These are phyloP conservation scores for Trichoderma atroviride DNA, from an alignment of 2,329 filamentous ascomycete species.

Conservation along the genomic window DNA sequence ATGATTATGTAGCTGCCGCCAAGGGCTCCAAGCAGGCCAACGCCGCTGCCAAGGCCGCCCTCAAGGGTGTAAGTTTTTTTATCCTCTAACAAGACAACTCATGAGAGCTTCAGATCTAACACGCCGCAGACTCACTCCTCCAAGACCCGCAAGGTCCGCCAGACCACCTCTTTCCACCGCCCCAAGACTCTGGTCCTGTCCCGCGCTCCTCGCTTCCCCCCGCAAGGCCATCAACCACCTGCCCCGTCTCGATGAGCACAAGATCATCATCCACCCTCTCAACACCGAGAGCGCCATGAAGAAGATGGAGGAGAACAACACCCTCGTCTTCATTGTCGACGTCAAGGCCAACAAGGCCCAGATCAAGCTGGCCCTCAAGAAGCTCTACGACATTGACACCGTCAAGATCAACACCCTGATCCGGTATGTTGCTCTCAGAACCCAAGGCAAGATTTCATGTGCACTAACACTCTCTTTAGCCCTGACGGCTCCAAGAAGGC, in stretches of 20 bases:
- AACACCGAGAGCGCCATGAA: constrained; percentile 99
- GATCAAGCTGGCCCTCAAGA: constrained; percentile 98
- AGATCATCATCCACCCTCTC: constrained; percentile 95
- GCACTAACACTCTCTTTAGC: constrained; percentile 49
- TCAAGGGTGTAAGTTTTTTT: constrained; percentile 73
- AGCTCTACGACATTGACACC: constrained; percentile 97
- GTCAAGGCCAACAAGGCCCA: constrained; percentile 99
- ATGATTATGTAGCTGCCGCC: constrained; percentile 57
- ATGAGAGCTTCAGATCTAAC: neutral
- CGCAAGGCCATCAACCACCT: constrained; percentile 91
- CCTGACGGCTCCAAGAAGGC: constrained; percentile 99
- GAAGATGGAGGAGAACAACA: constrained; percentile 99
- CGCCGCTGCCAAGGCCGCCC: constrained; percentile 91
- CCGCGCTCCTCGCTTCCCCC: constrained; percentile 90
- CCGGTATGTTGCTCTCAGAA: constrained; percentile 61
- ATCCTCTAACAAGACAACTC: too few species aligned
- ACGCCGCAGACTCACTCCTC: constrained; percentile 57
- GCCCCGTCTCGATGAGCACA: constrained; percentile 94
- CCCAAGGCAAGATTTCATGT: too few species aligned
- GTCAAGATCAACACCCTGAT: constrained; percentile 99
- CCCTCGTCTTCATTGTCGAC: constrained; percentile 95
- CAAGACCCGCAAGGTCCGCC: constrained; percentile 92
- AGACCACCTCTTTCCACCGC: constrained; percentile 92
- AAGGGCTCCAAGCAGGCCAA: constrained; percentile 83
- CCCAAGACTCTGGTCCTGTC: constrained; percentile 95